phyloP scores from a whole-genome alignment of 345 rosid genomes.

The Melaleuca quinquenervia region DNA sequence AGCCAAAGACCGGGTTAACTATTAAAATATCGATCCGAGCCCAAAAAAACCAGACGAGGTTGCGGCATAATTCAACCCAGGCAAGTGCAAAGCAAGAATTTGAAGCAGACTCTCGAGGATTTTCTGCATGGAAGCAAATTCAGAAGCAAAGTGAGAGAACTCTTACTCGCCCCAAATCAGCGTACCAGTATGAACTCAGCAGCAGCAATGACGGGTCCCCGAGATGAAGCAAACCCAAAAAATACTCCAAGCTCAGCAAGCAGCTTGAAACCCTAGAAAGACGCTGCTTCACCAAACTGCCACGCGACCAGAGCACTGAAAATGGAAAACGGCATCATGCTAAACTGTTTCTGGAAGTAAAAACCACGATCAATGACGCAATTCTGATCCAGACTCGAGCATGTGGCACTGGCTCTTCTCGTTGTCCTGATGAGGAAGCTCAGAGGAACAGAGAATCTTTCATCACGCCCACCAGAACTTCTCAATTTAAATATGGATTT shows the following conservation, averaged over 20 bases:
- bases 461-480: neutral
- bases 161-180: neutral
- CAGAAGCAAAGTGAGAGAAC: neutral
- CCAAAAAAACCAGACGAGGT: neutral
- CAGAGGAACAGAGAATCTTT: neutral
- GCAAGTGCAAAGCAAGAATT: neutral
- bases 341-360: neutral
- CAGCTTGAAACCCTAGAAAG: neutral
- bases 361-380: neutral
- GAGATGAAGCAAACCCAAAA: neutral
- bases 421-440: neutral
- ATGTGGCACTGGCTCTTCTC: neutral
- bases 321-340: neutral
- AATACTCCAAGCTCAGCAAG: neutral
- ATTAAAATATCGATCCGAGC: neutral
- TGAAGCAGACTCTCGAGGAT: neutral
- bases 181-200: neutral
- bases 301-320: neutral
- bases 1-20: neutral
- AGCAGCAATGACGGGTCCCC: neutral
- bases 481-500: neutral
- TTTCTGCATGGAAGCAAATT: neutral
- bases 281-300: neutral
- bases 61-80: neutral
- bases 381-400: neutral